Evolutionary conservation across 257 asterid genomes (phyloP), one percentile per base, ranked within the genome.

Genomic region (Leonotis leonurus): DNA sequence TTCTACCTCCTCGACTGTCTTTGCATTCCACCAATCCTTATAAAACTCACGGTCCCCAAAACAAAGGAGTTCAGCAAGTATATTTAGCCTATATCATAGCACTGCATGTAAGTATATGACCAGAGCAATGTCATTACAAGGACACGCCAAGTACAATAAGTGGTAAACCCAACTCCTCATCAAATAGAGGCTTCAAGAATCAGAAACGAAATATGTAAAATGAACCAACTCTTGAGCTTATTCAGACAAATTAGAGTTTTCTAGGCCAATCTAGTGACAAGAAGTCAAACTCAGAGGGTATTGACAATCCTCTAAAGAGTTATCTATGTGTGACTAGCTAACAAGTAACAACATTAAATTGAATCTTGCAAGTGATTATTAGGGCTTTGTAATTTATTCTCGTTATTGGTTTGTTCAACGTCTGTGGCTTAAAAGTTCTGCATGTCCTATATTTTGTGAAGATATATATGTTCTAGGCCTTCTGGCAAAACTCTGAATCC

Each of bases 1-100:
- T 22, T 53, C 14, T 78, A 87, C 99, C 97, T 93, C 99, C 69
- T 89, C 99, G 53, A 93, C 83, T 17, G 99, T 89, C 77, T 78
- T 87, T 64, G 96, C 99, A 70, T 93, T 93, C 99, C 99, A 93
- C 99, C 99, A 93, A 76, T 89, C 99, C 78, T 89, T 93, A 77
- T 93, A 93, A 75, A 93, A 93, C 77, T 93, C 99, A 65, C 97
- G 97, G 67, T 93, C 99, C 46, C 99, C 99, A 75, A 93, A 93
- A 41, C 90, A 27, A 65, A 89, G 83, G 72, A 93, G 79, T 71
- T 93, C 99, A 4, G 97, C 99, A 59, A 93, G 94, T 74, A 93
- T 93, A 78, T 93, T 93, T 79, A 93, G 78, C 99, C 99, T 93
- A 75, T 48, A 85, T 64, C 73, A 78, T 65, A 77, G 74, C 62